Conservation (phyloP, 2,329 filamentous ascomycete genomes). For the Chaetomiaceae sp. region DNA sequence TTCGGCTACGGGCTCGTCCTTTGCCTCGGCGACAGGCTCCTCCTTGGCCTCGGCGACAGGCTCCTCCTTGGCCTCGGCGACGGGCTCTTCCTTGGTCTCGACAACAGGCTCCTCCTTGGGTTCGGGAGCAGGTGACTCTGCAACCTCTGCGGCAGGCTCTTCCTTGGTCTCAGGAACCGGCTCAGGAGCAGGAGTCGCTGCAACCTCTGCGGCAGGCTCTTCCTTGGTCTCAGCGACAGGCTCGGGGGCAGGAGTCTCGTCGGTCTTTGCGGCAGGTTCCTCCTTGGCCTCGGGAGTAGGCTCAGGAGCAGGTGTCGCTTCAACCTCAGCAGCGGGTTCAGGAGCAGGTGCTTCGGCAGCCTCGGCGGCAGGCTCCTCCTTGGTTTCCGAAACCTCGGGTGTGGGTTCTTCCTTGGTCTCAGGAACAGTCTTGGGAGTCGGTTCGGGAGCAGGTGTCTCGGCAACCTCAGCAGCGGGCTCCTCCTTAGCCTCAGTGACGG, state of each 20-base stretch:
- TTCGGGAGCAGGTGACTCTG: no score
- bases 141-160: neutral
- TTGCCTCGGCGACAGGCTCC: no score
- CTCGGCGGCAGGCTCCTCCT: neutral
- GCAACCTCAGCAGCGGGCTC: neutral
- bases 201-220: no score
- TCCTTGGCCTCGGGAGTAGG: conserved; percentile 3
- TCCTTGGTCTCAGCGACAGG: conserved; percentile 1
- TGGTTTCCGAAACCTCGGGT: neutral
- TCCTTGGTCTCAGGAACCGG: neutral
- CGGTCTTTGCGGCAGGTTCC: neutral
- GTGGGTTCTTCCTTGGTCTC: conserved; percentile 5
- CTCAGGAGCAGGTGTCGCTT: neutral
- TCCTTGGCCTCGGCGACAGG: no score
- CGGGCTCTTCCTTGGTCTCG: no score
- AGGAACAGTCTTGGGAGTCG: neutral
- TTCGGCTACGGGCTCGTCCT: no score
- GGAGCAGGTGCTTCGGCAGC: neutral
- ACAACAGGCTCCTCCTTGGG: no score
- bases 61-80: no score
- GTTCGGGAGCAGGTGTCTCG: neutral
- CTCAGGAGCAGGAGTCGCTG: neutral
- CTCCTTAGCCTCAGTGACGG: conserved; percentile 1
- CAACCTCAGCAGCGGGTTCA: conserved; percentile 1
- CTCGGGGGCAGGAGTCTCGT: neutral